These are phyloP conservation scores for Colletotrichum brevisporum DNA, from an alignment of 2,329 filamentous ascomycete genomes.

Conservation along the genomic window DNA sequence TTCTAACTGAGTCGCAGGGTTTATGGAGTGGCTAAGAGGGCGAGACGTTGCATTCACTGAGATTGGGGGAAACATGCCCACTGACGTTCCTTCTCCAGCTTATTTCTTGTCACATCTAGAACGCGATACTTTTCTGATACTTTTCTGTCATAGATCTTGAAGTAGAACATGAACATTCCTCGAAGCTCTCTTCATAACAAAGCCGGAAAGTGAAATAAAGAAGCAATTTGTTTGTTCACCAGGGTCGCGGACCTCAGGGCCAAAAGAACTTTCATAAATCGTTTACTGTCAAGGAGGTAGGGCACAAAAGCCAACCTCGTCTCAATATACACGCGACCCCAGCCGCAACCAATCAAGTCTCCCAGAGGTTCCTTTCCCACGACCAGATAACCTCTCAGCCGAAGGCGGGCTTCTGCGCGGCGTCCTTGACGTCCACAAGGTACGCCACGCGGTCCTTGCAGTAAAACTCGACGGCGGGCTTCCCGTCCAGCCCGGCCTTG, in stretches of 20 bases:
- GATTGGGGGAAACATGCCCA: neutral
- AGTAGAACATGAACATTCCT: neutral
- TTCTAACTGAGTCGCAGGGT: neutral
- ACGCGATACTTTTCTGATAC: neutral
- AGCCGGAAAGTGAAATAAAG: too few species aligned
- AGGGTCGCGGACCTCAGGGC: too few species aligned
- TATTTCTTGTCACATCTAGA: neutral
- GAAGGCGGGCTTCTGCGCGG: slow-evolving; percentile 59
- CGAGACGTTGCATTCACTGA: slow-evolving; percentile 6
- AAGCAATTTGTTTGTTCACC: too few species aligned
- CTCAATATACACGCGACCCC: too few species aligned
- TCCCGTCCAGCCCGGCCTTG: slow-evolving; percentile 56
- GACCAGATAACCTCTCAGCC: neutral
- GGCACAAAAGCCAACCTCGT: too few species aligned
- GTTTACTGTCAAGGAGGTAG: too few species aligned
- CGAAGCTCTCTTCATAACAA: too few species aligned
- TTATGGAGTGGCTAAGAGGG: slow-evolving; percentile 6
- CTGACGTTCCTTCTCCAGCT: neutral
- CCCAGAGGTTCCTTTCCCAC: too few species aligned
- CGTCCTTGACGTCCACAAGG: slow-evolving; percentile 56
- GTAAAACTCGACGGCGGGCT: slow-evolving; percentile 67
- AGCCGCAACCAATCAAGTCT: too few species aligned
- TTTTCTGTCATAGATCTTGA: neutral
- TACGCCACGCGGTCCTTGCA: slow-evolving; percentile 63
- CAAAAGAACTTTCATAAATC: too few species aligned